Evolutionary conservation across 352 stramenopile genomes (phyloP).

Genomic region (Globisporangium alternatum): DNA sequence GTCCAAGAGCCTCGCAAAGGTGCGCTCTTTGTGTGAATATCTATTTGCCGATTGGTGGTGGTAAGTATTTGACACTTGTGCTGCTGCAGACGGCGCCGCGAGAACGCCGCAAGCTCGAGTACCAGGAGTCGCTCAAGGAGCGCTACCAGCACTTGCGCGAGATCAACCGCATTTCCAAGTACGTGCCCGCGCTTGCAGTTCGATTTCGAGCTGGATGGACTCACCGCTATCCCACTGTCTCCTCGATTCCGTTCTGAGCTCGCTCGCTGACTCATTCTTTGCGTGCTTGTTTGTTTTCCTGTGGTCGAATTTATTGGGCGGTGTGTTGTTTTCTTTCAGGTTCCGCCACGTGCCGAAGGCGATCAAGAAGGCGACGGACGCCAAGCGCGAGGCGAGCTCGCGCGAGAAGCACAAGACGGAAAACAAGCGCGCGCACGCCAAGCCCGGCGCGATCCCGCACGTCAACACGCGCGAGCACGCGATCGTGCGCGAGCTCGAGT

Average conservation of each 20-base stretch:
- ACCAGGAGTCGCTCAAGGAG: slow-evolving; percentile 97
- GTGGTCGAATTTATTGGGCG: slow-evolving; percentile 14
- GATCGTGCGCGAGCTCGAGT: slow-evolving; percentile 80
- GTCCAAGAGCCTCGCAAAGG: slow-evolving; percentile 92
- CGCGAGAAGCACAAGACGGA: slow-evolving; percentile 86
- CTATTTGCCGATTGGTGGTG: background rate
- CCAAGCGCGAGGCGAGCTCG: slow-evolving; percentile 77
- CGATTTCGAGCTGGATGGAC: slow-evolving; percentile 5
- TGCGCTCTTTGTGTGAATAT: slow-evolving; percentile 17
- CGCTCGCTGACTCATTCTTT: background rate
- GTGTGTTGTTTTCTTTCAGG: slow-evolving; percentile 30
- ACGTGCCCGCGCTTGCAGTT: slow-evolving; percentile 25
- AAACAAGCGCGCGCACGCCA: slow-evolving; percentile 81
- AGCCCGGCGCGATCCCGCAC: slow-evolving; percentile 68
- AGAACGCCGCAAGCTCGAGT: slow-evolving; percentile 92
- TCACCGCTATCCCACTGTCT: slow-evolving; percentile 4
- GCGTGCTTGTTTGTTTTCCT: background rate
- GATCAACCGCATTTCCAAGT: slow-evolving; percentile 91
- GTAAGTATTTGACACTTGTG: background rate
- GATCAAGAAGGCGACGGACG: slow-evolving; percentile 96
- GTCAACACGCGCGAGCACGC: slow-evolving; percentile 72
- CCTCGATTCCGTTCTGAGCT: background rate
- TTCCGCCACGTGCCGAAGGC: slow-evolving; percentile 96
- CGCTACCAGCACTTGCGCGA: slow-evolving; percentile 94
- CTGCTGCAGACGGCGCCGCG: slow-evolving; percentile 48